A percentile compares a stretch with the other conserved stretches of the same genome.
Conservation (phyloP, 2,329 filamentous ascomycete species). For the Calonectria multiphialidica region DNA sequence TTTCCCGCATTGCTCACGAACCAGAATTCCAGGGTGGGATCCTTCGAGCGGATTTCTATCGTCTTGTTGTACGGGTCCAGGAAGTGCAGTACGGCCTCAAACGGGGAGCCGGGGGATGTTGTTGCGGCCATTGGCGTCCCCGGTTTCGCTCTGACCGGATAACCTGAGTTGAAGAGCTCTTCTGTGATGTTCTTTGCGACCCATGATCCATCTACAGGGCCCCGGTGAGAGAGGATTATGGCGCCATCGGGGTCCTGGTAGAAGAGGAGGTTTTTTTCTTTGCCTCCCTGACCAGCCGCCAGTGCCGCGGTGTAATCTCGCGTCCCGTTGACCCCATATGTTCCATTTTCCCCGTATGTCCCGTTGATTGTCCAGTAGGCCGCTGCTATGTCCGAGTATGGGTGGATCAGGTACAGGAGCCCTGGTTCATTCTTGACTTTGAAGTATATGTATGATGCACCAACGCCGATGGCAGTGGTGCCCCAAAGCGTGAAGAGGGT, state of each 20-base stretch:
- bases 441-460: background rate
- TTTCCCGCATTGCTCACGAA: background rate
- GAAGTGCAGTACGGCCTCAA: background rate
- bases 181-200: background rate
- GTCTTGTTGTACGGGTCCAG: background rate
- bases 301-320: background rate
- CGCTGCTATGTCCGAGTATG: background rate
- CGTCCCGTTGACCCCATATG: background rate
- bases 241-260: background rate
- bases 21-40: background rate
- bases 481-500: too few relatives aligned
- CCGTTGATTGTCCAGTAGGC: background rate
- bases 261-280: background rate
- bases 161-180: background rate
- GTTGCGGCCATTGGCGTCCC: background rate
- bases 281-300: background rate
- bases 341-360: background rate
- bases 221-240: background rate
- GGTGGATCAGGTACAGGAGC: background rate
- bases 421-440: background rate
- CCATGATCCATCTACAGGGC: background rate
- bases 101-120: background rate
- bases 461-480: background rate
- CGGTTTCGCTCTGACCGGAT: background rate
- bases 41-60: background rate